Percentiles rank a stretch among this genome's conserved stretches.
phyloP scores from a whole-genome alignment of 352 stramenopile species.

The Phytophthora citricola region DNA sequence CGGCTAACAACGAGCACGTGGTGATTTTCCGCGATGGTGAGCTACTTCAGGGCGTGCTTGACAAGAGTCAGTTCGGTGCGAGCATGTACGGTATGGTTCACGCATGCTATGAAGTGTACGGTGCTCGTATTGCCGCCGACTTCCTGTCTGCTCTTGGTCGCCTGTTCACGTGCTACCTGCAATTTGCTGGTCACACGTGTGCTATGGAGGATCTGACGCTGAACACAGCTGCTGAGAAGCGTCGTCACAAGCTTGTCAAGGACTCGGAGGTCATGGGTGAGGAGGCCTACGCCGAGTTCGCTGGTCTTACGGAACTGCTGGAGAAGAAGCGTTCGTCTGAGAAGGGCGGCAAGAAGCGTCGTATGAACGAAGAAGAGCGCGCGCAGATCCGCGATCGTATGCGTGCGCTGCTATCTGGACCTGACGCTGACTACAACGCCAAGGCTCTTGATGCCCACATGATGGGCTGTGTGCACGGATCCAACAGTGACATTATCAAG shows the following conservation, averaged over 20 bases:
- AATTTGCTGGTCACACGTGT: constrained; percentile 99
- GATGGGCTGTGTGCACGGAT: constrained; percentile 90
- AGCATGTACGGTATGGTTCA: constrained; percentile 99
- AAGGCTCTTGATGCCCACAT: constrained; percentile 89
- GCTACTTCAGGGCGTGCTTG: constrained; percentile 96
- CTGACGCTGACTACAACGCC: constrained; percentile 77
- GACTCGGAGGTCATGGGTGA: constrained; percentile 83
- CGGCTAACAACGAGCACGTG: constrained; percentile 95
- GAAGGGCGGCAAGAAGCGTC: constrained; percentile 68
- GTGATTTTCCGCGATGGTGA: constrained; percentile 97
- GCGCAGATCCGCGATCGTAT: constrained; percentile 78
- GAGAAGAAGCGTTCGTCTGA: constrained; percentile 64
- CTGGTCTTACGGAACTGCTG: constrained; percentile 73
- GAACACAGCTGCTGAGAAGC: constrained; percentile 92
- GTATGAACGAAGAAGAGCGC: constrained; percentile 87
- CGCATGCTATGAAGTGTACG: constrained; percentile 94
- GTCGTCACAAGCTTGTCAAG: constrained; percentile 90
- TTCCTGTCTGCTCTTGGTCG: constrained; percentile 86
- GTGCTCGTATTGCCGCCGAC: constrained; percentile 81
- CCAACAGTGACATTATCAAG: constrained; percentile 99
- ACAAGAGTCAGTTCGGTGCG: constrained; percentile 99
- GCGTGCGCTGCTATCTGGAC: constrained; percentile 72
- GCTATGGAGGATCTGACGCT: constrained; percentile 99
- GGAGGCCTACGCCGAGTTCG: constrained; percentile 88
- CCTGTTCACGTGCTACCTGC: constrained; percentile 98